Conservation (phyloP, 495 filamentous ascomycete species). For the Neurospora sp. region DNA sequence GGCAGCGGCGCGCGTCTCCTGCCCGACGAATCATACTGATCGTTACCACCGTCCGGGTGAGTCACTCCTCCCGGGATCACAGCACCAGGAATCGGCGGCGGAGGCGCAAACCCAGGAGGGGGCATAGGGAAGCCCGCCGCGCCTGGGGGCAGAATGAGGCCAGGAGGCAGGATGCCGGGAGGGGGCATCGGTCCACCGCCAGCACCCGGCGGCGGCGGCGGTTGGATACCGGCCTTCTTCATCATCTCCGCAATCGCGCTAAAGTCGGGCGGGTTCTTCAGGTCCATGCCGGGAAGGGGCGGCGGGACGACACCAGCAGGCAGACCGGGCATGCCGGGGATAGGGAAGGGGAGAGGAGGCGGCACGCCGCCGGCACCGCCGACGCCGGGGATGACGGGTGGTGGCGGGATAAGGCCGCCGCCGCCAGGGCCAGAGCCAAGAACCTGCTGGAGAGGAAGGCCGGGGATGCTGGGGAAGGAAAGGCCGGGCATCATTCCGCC, state of each 20-base stretch:
- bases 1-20: conserved; percentile 58
- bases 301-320: conserved; percentile 38
- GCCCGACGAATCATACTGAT: conserved; percentile 6
- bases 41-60: not conserved
- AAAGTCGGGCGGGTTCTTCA: conserved; percentile 54
- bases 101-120: conserved; percentile 36
- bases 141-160: conserved; percentile 41
- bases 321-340: conserved; percentile 34
- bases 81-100: conserved; percentile 21
- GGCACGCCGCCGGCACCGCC: conserved; percentile 12
- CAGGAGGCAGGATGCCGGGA: conserved; percentile 41
- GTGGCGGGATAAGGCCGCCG: conserved; percentile 23
- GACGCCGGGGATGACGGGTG: conserved; percentile 10
- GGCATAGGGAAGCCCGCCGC: conserved; percentile 24
- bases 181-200: conserved; percentile 13
- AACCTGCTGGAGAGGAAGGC: conserved; percentile 32
- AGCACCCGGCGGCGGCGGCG: conserved; percentile 29
- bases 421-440: conserved; percentile 1
- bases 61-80: conserved; percentile 4
- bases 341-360: conserved; percentile 20
- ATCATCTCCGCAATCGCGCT: conserved; percentile 57
- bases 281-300: conserved; percentile 40
- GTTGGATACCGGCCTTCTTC: conserved; percentile 42
- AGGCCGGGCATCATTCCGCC: conserved; percentile 19
- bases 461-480: conserved; percentile 43